Evolutionary conservation across 1,139 yeast species (phyloP).

Genomic region (Yamadazyma jaroonii): DNA sequence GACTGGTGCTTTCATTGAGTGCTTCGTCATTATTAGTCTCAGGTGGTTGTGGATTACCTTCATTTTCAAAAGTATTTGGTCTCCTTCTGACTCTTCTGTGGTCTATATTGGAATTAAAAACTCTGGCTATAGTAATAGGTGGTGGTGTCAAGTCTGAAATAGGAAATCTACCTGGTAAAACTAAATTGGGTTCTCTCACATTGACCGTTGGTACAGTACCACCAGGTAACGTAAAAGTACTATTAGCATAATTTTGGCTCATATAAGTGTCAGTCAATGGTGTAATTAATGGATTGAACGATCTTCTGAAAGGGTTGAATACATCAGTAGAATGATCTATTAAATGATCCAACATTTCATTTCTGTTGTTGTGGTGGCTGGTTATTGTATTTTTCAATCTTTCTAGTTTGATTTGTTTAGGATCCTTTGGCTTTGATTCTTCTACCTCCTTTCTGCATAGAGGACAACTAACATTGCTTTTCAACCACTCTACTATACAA

Average conservation of each 20-base stretch:
- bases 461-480: conserved; percentile 42
- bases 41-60: neutral
- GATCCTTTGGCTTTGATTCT: conserved; percentile 22
- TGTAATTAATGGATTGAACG: conserved; percentile 36
- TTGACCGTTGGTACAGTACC: conserved; percentile 6
- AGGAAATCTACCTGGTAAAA: conserved; percentile 34
- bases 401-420: conserved; percentile 16
- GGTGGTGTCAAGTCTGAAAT: conserved; percentile 18
- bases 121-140: conserved; percentile 8
- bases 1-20: neutral
- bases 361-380: conserved; percentile 14
- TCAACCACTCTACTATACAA: conserved; percentile 45
- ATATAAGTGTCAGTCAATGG: conserved; percentile 42
- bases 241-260: conserved; percentile 36
- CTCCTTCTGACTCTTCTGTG: conserved; percentile 1
- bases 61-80: neutral
- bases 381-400: conserved; percentile 14
- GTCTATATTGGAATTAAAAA: conserved; percentile 3
- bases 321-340: conserved; percentile 35
- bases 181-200: conserved; percentile 24
- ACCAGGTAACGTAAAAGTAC: conserved; percentile 9
- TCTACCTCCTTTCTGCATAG: conserved; percentile 46
- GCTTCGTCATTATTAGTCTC: neutral
- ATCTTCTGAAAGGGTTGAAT: conserved; percentile 37
- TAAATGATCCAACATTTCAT: conserved; percentile 23